phyloP scores from a whole-genome alignment of 768 basidiomycete genomes.

The Tylopilus sp. region DNA sequence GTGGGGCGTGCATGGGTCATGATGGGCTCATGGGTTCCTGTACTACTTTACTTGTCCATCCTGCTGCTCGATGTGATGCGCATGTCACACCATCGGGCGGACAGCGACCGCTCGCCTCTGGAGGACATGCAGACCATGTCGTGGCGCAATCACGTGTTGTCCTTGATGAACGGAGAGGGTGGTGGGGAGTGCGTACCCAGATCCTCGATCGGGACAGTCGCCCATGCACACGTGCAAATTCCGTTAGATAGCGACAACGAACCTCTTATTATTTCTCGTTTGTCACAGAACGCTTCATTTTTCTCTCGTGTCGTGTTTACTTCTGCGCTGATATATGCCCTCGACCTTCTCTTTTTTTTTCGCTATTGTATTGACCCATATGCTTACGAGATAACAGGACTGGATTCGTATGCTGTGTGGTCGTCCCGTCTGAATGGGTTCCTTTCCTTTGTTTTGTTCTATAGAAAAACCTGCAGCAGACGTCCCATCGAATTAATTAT shows the following conservation, averaged over 20 bases:
- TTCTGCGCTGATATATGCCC: neutral
- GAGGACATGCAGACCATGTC: too few relatives aligned
- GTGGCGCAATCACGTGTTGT: neutral
- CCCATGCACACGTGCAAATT: neutral
- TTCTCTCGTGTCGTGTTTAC: neutral
- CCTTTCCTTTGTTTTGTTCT: too few relatives aligned
- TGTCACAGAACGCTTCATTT: neutral
- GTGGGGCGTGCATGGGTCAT: slow-evolving; percentile 25
- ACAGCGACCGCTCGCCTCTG: too few relatives aligned
- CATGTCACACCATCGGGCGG: neutral
- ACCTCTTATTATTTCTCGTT: neutral
- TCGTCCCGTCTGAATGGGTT: too few relatives aligned
- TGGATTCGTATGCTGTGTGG: too few relatives aligned
- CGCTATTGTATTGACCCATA: too few relatives aligned
- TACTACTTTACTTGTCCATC: too few relatives aligned
- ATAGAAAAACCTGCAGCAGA: too few relatives aligned
- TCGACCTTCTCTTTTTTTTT: neutral
- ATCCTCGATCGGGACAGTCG: neutral
- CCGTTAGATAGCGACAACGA: slow-evolving; percentile 2
- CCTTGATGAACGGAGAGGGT: neutral
- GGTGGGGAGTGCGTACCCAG: neutral
- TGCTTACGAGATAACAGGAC: too few relatives aligned
- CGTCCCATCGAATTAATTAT: too few relatives aligned
- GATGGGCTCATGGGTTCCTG: neutral
- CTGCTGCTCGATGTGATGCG: neutral